Evolutionary conservation across 176 grass and related monocot genomes (phyloP).

Genomic region (Ensete glaucum): DNA sequence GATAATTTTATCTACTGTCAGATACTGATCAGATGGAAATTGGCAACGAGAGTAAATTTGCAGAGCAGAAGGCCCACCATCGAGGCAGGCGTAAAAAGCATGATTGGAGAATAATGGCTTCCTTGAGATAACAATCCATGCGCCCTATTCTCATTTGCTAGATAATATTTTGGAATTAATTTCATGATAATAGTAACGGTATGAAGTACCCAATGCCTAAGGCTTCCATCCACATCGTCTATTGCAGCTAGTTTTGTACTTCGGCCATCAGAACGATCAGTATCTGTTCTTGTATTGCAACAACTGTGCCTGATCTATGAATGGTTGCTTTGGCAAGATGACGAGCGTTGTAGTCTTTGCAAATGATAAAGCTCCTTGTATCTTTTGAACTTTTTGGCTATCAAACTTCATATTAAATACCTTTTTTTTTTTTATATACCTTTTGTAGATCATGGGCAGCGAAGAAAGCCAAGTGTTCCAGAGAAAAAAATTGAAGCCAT

Average conservation of each 20-base stretch:
- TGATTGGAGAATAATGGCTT: slow-evolving; percentile 49
- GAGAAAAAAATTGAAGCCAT: no score
- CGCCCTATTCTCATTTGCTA: no score
- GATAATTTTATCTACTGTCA: slow-evolving; percentile 8
- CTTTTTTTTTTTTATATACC: no score
- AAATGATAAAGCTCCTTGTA: neutral
- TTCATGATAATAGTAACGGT: no score
- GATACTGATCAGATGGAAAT: slow-evolving; percentile 51
- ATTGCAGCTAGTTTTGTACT: neutral
- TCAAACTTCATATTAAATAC: neutral
- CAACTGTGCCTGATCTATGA: neutral
- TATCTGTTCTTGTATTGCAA: neutral
- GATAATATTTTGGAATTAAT: no score
- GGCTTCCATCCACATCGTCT: no score
- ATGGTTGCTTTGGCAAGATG: neutral
- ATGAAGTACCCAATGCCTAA: no score
- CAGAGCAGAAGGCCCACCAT: slow-evolving; percentile 66
- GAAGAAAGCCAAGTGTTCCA: no score
- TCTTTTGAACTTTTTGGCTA: neutral
- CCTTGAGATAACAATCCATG: slow-evolving; percentile 27
- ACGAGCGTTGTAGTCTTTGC: no score
- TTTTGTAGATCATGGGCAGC: no score
- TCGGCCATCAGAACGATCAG: neutral
- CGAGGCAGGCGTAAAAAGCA: slow-evolving; percentile 58
- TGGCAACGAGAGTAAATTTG: slow-evolving; percentile 43